phyloP scores from a whole-genome alignment of 352 stramenopile genomes.

The Peronosclerospora sorghi region DNA sequence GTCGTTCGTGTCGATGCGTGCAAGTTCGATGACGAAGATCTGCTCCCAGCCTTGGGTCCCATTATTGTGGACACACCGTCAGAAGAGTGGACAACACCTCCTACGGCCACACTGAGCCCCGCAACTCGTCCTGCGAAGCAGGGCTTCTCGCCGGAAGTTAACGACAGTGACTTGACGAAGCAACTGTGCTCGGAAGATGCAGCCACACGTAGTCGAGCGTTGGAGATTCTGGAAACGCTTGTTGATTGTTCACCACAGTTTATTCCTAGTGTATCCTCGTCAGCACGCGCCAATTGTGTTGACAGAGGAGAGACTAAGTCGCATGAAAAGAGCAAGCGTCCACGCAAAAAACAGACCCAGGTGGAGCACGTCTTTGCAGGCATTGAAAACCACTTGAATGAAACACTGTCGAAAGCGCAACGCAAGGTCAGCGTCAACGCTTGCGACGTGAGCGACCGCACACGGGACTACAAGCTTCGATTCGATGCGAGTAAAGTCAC shows the following conservation, averaged over 20 bases:
- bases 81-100: slow-evolving; percentile 19
- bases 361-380: slow-evolving; percentile 6
- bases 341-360: slow-evolving; percentile 13
- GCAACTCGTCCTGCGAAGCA: slow-evolving; percentile 7
- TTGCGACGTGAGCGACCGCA: not conserved
- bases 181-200: slow-evolving; percentile 36
- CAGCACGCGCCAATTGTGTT: not conserved
- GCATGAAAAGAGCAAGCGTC: slow-evolving; percentile 1
- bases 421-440: not conserved
- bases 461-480: slow-evolving; percentile 34
- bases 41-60: slow-evolving; percentile 29
- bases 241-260: slow-evolving; percentile 18
- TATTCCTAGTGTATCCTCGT: slow-evolving; percentile 1
- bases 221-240: slow-evolving; percentile 37
- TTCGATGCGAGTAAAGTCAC: slow-evolving; percentile 23
- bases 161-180: slow-evolving; percentile 20
- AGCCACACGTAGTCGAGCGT: slow-evolving; percentile 21
- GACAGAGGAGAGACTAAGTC: slow-evolving; percentile 7
- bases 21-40: slow-evolving; percentile 40
- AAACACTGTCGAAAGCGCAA: not conserved
- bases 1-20: slow-evolving; percentile 44
- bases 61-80: slow-evolving; percentile 31
- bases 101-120: not conserved
- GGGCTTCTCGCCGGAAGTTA: slow-evolving; percentile 8
- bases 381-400: not conserved